Percentiles rank a stretch among this genome's conserved stretches.
phyloP scores from a whole-genome alignment of 208 protist genomes.

The Trypanosoma lewisi region DNA sequence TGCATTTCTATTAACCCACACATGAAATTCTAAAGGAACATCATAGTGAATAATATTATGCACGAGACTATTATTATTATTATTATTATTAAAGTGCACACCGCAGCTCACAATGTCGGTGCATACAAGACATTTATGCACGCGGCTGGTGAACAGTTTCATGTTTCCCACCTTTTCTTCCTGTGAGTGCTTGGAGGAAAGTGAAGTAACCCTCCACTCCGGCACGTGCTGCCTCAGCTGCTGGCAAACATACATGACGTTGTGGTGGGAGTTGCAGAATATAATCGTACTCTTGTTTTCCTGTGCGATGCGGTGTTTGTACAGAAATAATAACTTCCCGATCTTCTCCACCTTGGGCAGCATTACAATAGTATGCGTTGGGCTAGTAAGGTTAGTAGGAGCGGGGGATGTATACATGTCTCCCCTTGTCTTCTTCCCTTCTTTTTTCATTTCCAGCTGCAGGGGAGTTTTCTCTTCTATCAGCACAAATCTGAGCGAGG shows the following conservation, averaged over 20 bases:
- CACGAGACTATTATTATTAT: no score
- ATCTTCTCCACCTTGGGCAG: conserved; percentile 72
- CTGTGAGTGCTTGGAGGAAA: conserved; percentile 62
- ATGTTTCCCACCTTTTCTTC: conserved; percentile 68
- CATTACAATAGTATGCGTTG: conserved; percentile 76
- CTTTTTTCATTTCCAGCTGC: no score
- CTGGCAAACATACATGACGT: conserved; percentile 75
- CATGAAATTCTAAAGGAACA: conserved; percentile 94
- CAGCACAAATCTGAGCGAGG: conserved; percentile 82
- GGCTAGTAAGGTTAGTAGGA: no score
- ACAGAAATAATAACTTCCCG: conserved; percentile 68
- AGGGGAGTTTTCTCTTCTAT: conserved; percentile 41
- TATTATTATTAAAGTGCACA: conserved; percentile 94
- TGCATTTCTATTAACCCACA: conserved; percentile 97
- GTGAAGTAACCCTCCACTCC: conserved; percentile 43
- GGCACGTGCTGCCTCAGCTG: conserved; percentile 47
- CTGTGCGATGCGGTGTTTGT: no score
- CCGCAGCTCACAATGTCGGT: conserved; percentile 98
- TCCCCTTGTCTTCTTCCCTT: no score
- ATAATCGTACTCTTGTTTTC: conserved; percentile 77
- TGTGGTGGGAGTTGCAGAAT: conserved; percentile 87
- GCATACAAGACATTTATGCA: conserved; percentile 93
- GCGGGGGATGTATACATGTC: no score
- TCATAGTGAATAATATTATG: conserved; percentile 98
- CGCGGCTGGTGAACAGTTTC: conserved; percentile 90